Evolutionary conservation across 2,329 filamentous ascomycete species (phyloP), one percentile per base, ranked within the genome.

Genomic region (Hymenoscyphus repandus): DNA sequence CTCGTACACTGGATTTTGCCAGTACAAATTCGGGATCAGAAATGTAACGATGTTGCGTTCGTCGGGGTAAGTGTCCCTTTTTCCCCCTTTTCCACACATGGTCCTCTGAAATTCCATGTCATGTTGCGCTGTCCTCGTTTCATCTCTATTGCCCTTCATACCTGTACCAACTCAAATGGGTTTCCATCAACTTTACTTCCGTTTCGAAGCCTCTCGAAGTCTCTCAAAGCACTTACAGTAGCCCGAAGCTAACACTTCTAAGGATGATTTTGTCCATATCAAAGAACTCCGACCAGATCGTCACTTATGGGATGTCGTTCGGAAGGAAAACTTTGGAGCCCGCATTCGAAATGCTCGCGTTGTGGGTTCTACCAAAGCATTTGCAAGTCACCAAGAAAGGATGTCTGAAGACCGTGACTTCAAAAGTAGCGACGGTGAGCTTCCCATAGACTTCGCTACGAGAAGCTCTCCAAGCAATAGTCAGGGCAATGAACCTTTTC

Each of bases 31-130:
- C 79, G 91, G 51, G 83, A 83, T 49, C 74, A 76, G 46, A 69
- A 76, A 39, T 75, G 83, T 53, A 90, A 93, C 59, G 91, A 97
- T 70, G 81, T 96, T 56, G 85, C 91, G 34, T 90, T 96, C 61
- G 78, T 99, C 51, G 88, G 90, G 48, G 83, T 86, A 74, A 70
- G 82, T 76, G 30, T n/a, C 47, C 46, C 52, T 31, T 37, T 55
- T 51, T n/a, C n/a, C n/a, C n/a, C n/a, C 51, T 51, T 41, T 56
- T 54, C 15, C 32, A 36, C 15, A 36, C 37, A 30, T 31, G 22
- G 49, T 15, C 38, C 33, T 33, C 27, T 38, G 32, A 32, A 17
- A 11, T 15, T 18, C 7, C 13, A 13, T 6, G 13, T 39, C 12
- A 31, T 34, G 30, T 30, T 32, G 12, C 12, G n/a, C 40, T n/a